Evolutionary conservation across 805 yeast species (phyloP).

Genomic region (Allodekkera sacchari): DNA sequence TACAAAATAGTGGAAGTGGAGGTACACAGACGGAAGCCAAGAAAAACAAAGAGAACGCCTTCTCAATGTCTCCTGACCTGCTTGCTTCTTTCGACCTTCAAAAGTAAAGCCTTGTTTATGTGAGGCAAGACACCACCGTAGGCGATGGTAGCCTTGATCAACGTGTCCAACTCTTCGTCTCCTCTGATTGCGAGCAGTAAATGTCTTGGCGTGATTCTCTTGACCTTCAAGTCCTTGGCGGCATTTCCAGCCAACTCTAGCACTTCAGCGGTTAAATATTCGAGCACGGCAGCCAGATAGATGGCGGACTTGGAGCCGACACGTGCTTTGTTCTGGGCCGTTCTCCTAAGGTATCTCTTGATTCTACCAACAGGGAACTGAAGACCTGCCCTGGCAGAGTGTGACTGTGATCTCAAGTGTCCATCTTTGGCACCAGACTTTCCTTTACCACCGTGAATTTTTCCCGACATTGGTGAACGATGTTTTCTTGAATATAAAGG

Average conservation of each 20-base stretch:
- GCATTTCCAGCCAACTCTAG: slow-evolving; percentile 98
- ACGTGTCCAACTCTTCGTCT: slow-evolving; percentile 92
- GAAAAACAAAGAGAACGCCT: background rate
- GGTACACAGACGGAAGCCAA: background rate
- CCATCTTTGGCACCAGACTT: slow-evolving; percentile 76
- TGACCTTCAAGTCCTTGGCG: slow-evolving; percentile 89
- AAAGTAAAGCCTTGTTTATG: slow-evolving; percentile 71
- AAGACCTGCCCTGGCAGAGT: slow-evolving; percentile 90
- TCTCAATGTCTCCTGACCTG: slow-evolving; percentile 1
- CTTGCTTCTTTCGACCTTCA: slow-evolving; percentile 64
- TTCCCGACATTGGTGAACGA: slow-evolving; percentile 61
- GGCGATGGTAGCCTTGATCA: slow-evolving; percentile 92
- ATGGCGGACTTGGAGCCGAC: slow-evolving; percentile 80
- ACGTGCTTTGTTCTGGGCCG: slow-evolving; percentile 69
- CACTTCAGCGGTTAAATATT: slow-evolving; percentile 94
- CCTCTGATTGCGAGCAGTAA: slow-evolving; percentile 95
- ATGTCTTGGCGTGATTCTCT: slow-evolving; percentile 97
- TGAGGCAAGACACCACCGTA: slow-evolving; percentile 98
- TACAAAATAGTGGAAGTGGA: background rate
- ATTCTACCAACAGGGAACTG: slow-evolving; percentile 99
- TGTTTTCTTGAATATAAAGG: slow-evolving; percentile 2
- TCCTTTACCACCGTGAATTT: slow-evolving; percentile 86
- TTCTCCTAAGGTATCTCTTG: slow-evolving; percentile 87
- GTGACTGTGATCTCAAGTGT: slow-evolving; percentile 57
- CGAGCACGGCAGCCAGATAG: slow-evolving; percentile 90